phyloP scores from a whole-genome alignment of 1,284 basidiomycete species.

The Fistulinella staudtii region DNA sequence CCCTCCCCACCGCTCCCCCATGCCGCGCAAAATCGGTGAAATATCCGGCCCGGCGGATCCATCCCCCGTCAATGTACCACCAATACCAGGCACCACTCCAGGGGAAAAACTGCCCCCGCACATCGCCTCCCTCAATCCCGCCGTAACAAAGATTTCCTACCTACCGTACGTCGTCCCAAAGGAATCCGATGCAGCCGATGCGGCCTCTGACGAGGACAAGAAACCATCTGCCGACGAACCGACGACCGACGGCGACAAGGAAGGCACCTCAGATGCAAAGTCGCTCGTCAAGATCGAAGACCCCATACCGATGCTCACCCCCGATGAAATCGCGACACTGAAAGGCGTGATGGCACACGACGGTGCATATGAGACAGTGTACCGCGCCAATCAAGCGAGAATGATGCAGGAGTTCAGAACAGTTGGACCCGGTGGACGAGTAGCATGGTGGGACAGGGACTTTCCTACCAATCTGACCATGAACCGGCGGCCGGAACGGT shows the following conservation, averaged over 20 bases:
- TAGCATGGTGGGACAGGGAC: conserved; percentile 33
- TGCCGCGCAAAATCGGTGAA: conserved; percentile 26
- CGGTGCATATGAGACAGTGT: conserved; percentile 40
- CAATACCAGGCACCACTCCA: conserved; percentile 27
- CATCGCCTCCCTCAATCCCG: conserved; percentile 32
- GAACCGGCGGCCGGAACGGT: conserved; percentile 45
- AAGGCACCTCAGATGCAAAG: conserved; percentile 15
- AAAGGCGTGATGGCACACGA: conserved; percentile 47
- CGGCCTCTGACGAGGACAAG: conserved; percentile 25
- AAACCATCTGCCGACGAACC: conserved; percentile 17
- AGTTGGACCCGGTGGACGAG: conserved; percentile 25
- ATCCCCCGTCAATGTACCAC: conserved; percentile 21
- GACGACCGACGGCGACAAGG: conserved; percentile 20
- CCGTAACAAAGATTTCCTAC: conserved; percentile 32
- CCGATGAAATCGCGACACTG: conserved; percentile 40
- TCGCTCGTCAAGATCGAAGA: conserved; percentile 22
- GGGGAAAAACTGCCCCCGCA: conserved; percentile 34
- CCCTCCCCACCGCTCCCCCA: conserved; percentile 22
- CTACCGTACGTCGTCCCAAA: conserved; percentile 26
- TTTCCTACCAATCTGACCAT: conserved; percentile 13
- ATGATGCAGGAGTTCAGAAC: conserved; percentile 29
- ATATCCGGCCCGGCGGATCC: conserved; percentile 13
- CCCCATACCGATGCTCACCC: conserved; percentile 35
- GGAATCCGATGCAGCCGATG: conserved; percentile 17
- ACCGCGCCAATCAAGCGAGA: conserved; percentile 29